Conservation (phyloP, 352 stramenopile genomes). For the Phytophthora palmivora region DNA sequence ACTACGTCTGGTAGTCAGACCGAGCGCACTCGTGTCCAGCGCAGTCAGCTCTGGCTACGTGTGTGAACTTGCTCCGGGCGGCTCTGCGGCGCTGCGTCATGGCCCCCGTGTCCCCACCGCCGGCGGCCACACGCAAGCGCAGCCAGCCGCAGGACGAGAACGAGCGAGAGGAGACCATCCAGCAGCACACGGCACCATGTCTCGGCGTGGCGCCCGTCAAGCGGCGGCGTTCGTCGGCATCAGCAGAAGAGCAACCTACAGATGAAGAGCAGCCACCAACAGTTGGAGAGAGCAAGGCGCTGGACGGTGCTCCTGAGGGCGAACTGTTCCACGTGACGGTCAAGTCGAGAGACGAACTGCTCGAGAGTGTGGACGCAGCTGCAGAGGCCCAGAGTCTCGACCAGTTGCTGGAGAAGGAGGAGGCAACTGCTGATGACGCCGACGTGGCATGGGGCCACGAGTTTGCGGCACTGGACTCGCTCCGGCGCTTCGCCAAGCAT, state of each 20-base stretch:
- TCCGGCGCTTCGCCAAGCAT: constrained; percentile 50
- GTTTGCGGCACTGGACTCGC: constrained; percentile 52
- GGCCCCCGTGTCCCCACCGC: constrained; percentile 9
- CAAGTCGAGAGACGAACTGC: constrained; percentile 51
- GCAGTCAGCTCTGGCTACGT: constrained; percentile 31
- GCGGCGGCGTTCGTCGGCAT: constrained; percentile 35
- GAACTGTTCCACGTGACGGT: constrained; percentile 71
- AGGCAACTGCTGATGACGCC: constrained; percentile 2
- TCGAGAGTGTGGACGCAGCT: constrained; percentile 38
- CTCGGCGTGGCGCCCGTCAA: constrained; percentile 35
- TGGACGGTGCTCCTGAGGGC: constrained; percentile 61
- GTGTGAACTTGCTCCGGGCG: constrained; percentile 27
- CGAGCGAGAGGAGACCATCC: constrained; percentile 24
- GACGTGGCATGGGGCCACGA: constrained; percentile 50
- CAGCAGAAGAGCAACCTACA: constrained; percentile 9
- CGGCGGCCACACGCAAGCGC: constrained; percentile 28
- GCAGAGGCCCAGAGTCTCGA: constrained; percentile 44
- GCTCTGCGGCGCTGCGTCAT: constrained; percentile 42
- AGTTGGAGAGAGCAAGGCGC: constrained; percentile 25
- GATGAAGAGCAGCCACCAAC: background rate
- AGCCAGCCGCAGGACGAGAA: constrained; percentile 15
- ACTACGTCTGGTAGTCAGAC: too few species aligned
- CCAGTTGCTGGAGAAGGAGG: constrained; percentile 32
- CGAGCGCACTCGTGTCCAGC: background rate
- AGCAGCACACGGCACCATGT: constrained; percentile 26